Evolutionary conservation across 768 basidiomycete species (phyloP).

Genomic region (Imleria badia): DNA sequence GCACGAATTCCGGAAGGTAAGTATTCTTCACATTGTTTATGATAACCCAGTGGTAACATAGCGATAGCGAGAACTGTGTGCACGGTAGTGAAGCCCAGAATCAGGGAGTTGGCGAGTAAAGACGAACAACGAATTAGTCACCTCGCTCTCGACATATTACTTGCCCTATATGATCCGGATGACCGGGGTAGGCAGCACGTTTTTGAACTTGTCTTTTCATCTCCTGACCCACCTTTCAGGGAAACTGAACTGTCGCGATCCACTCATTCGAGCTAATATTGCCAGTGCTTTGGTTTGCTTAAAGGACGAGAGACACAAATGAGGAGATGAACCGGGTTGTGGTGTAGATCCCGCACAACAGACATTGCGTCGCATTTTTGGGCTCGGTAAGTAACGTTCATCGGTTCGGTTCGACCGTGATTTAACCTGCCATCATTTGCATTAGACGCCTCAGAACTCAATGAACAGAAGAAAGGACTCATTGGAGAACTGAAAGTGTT

Average conservation of each 20-base stretch:
- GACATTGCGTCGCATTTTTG: conserved; percentile 14
- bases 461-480: conserved; percentile 1
- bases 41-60: too few species aligned
- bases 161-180: conserved; percentile 7
- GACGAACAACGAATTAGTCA: conserved; percentile 7
- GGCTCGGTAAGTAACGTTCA: conserved; percentile 11
- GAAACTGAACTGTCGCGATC: conserved; percentile 4
- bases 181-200: not conserved
- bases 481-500: conserved; percentile 9
- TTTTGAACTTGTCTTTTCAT: not conserved
- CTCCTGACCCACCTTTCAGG: not conserved
- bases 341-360: not conserved
- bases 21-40: too few species aligned
- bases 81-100: conserved; percentile 1
- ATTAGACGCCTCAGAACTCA: conserved; percentile 8
- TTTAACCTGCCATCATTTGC: not conserved
- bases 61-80: too few species aligned
- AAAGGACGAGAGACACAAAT: not conserved
- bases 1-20: not conserved
- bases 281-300: conserved; percentile 12
- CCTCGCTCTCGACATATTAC: conserved; percentile 18
- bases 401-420: not conserved
- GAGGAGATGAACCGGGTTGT: not conserved
- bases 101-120: conserved; percentile 13
- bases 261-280: conserved; percentile 17